phyloP scores from a whole-genome alignment of 306 rosid genomes.

The Chamaecrista fasciculata region DNA sequence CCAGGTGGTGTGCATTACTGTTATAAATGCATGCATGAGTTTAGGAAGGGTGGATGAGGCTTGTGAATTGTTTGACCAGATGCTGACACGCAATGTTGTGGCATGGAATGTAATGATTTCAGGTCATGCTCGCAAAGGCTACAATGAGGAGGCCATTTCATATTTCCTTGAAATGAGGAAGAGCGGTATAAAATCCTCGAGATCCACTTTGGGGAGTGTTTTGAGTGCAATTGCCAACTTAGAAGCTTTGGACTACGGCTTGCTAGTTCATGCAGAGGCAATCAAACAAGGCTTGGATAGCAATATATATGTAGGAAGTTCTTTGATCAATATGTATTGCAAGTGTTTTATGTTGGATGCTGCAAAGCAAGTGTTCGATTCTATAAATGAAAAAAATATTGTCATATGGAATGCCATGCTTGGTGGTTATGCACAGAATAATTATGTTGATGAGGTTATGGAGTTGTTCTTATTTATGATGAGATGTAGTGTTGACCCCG shows the following conservation, averaged over 20 bases:
- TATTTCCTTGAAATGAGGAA: constrained; percentile 57
- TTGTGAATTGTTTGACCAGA: constrained; percentile 47
- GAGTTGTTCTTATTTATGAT: constrained; percentile 55
- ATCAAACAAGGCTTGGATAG: constrained; percentile 65
- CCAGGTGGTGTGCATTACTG: constrained; percentile 59
- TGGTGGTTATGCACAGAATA: constrained; percentile 62
- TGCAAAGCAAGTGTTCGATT: constrained; percentile 54
- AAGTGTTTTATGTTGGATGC: constrained; percentile 54
- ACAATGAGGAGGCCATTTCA: constrained; percentile 41
- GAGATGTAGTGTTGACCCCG: constrained; percentile 42
- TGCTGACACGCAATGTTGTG: constrained; percentile 55
- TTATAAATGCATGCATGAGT: constrained; percentile 51
- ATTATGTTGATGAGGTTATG: constrained; percentile 48
- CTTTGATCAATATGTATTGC: constrained; percentile 84
- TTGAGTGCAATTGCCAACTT: constrained; percentile 63
- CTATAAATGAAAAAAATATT: constrained; percentile 45
- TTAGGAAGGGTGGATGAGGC: constrained; percentile 50
- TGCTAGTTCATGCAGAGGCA: constrained; percentile 66
- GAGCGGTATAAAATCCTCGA: constrained; percentile 51
- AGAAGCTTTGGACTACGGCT: constrained; percentile 47
- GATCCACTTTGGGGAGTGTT: constrained; percentile 88
- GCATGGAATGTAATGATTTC: constrained; percentile 93
- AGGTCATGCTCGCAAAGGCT: constrained; percentile 67
- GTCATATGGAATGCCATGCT: constrained; percentile 89
- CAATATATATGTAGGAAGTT: constrained; percentile 80